These are phyloP conservation scores for Sclerotinia subarctica DNA, from an alignment of 2,329 filamentous ascomycete genomes.

Conservation along the genomic window DNA sequence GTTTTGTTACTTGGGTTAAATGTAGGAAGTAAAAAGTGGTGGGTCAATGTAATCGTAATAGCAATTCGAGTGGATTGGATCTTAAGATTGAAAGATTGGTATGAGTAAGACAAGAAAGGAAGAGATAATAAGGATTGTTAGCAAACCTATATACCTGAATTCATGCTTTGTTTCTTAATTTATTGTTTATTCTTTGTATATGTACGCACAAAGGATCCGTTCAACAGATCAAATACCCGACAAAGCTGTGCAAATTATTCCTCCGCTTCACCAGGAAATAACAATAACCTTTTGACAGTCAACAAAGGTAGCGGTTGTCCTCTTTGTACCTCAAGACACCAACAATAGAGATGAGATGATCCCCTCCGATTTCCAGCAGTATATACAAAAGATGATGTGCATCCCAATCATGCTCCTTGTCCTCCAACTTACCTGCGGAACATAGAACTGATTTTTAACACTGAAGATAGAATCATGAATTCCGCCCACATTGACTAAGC, in stretches of 20 bases:
- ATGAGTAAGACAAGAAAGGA: background rate
- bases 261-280: background rate
- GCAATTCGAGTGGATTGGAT: background rate
- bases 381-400: background rate
- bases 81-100: background rate
- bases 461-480: background rate
- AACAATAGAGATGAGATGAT: background rate
- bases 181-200: background rate
- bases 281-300: too few relatives aligned
- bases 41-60: background rate
- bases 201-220: background rate
- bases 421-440: background rate
- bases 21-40: background rate
- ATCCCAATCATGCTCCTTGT: background rate
- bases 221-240: background rate
- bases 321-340: background rate
- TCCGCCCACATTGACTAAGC: background rate
- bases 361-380: background rate
- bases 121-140: constrained; percentile 25
- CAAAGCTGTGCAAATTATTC: background rate
- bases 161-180: constrained; percentile 11
- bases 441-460: background rate
- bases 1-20: background rate
- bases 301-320: background rate
- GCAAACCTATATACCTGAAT: constrained; percentile 10